Base-by-base conservation (phyloP, 2,329 filamentous ascomycete species). In the Penicillium sp. region DNA sequence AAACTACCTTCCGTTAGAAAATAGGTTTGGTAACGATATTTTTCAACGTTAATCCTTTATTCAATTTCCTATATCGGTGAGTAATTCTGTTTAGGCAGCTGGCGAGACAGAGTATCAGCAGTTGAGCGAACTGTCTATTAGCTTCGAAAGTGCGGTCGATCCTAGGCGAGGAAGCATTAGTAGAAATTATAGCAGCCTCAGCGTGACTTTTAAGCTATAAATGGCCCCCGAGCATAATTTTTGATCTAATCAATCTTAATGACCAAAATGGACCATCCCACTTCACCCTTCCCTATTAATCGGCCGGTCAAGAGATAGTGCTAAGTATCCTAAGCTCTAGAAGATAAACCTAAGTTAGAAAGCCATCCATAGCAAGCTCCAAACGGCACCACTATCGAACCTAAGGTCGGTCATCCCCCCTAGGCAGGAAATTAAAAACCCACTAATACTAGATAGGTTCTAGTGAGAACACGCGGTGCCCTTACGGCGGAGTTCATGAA, bases 401-500 rank as follows among this genome's bases (percentile, higher is more conserved):
- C 23, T 5, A 23, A 23, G 23, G 23, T 23, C 23, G 23, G 23
- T 23, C 23, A 47, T 13, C 14, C 29, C 42, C 29, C n/a, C 16
- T 32, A 7, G 29, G 6, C n/a, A 23, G 42, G 5, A 39, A 39
- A 39, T 2, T 3, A 23, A 23, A 29, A 38, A 38, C n/a, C 8
- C 34, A 47, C 46, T 39, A 41, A 48, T 30, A 39, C 34, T 30
- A 2, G 4, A 30, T 27, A 47, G 35, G 9, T 39, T 7, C 23
- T 23, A 39, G 23, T 39, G 14, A 10, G 29, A 7, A 47, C 26
- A 40, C 19, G 2, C 11, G 23, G 36, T 35, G 7, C 42, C 34
- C 49, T 52, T 46, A 29, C 36, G 10, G 42, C 19, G 11, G 49
- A 47, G 42, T 32, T 52, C 8, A 46, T 39, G 36, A 40, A 40